Base-by-base conservation (phyloP, 768 basidiomycete species). In the Suillus cothurnatus region DNA sequence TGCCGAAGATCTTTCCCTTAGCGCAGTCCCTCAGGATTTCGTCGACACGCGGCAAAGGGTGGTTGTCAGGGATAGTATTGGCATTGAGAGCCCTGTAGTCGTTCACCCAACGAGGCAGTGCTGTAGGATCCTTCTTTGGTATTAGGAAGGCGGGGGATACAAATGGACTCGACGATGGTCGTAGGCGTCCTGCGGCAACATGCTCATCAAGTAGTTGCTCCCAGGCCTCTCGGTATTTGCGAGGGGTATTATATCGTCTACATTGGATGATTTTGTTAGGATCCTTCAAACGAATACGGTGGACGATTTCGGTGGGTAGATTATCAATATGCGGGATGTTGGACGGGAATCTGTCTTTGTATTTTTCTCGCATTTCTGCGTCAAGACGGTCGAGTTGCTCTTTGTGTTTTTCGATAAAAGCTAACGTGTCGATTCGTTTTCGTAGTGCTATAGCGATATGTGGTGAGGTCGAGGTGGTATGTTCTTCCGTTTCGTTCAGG, bases 101-200 rank as follows among this genome's bases (percentile, higher is more conserved):
- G 61, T 71, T 74, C 2, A 71, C 69, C 71, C 71, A 72, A 0
- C 52, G 56, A 0, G 67, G 69, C 0, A 69, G 59, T 0, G 43
- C 69, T 0, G 39, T 67, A n/a, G 61, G 69, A 47, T 67, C 68
- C 6, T 26, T 60, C 57, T 78, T 76, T 0, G 73, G 72, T 4
- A 77, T 70, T 14, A 73, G 63, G 63, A 78, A 78, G 0, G 75
- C 69, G 0, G 75, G 79, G 0, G 76, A 81, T 2, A 73, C 70
- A 50, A 70, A 72, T 0, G 65, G 63, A 0, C 71, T 74, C 0
- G 69, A 70, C 0, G 79, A 82, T 0, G 66, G 66, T 1, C 68
- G 62, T 0, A 82, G 68, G 0, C 70, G 52, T 0, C 80, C 78
- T 0, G 74, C 77, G 21, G 43, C 68, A 0, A 80, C 59, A 56